A percentile compares a stretch with the other conserved stretches of the same genome.
Evolutionary conservation across 805 yeast genomes (phyloP).

Genomic region (Saccharomycopsis lassenensis): DNA sequence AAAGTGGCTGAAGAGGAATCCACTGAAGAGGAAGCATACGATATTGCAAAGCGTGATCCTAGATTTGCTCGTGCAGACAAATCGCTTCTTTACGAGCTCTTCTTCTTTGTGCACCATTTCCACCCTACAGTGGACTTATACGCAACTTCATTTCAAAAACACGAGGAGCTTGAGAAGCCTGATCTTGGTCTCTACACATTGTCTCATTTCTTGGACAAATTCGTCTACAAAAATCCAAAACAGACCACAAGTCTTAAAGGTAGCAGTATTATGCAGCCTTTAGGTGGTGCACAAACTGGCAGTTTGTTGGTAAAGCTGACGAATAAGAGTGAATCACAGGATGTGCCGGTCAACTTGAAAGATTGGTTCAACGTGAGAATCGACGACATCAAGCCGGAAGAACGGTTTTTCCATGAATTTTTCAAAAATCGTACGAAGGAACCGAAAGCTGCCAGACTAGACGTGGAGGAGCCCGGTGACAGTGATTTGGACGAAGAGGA

Average conservation of each 20-base stretch:
- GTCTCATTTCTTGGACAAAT: conserved; percentile 86
- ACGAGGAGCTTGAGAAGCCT: conserved; percentile 49
- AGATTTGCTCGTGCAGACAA: conserved; percentile 73
- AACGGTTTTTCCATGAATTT: conserved; percentile 77
- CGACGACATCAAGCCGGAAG: conserved; percentile 72
- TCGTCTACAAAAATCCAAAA: conserved; percentile 89
- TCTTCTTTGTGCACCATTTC: conserved; percentile 64
- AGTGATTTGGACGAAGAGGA: conserved; percentile 55
- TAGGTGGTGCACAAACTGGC: conserved; percentile 75
- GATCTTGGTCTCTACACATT: conserved; percentile 83
- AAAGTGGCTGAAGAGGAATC: conserved; percentile 38
- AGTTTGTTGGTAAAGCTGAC: conserved; percentile 60
- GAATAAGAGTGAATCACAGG: conserved; percentile 20
- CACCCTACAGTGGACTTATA: conserved; percentile 87
- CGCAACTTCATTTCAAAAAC: conserved; percentile 51
- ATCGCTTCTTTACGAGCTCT: conserved; percentile 80
- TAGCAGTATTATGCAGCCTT: conserved; percentile 93
- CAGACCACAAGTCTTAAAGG: conserved; percentile 68
- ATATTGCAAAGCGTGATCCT: conserved; percentile 90
- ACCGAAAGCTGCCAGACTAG: conserved; percentile 27
- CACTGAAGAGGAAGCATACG: conserved; percentile 42
- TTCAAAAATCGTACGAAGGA: conserved; percentile 49
- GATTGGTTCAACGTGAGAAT: conserved; percentile 67
- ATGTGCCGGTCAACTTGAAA: conserved; percentile 67
- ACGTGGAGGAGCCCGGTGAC: conserved; percentile 31